phyloP scores from a whole-genome alignment of 176 grass and related monocot species.

The Cocos nucifera region DNA sequence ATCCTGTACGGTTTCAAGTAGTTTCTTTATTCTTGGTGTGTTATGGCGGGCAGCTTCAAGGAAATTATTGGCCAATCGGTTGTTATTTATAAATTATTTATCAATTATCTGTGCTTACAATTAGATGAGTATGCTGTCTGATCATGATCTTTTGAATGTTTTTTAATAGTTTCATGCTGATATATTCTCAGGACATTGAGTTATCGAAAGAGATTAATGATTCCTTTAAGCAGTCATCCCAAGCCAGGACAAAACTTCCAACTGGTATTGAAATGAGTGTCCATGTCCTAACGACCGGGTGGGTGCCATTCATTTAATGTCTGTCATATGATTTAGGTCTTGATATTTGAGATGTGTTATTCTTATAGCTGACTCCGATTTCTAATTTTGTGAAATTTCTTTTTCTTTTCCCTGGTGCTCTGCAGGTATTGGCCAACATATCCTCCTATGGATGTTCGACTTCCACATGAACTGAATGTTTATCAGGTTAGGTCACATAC shows the following conservation, averaged over 20 bases:
- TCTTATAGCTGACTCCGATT: too few relatives aligned
- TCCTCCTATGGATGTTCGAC: slow-evolving; percentile 94
- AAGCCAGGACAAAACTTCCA: slow-evolving; percentile 94
- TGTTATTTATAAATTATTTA: too few relatives aligned
- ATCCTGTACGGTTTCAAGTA: too few relatives aligned
- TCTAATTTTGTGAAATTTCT: too few relatives aligned
- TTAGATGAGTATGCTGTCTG: too few relatives aligned
- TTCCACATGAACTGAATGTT: slow-evolving; percentile 94
- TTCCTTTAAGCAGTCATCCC: slow-evolving; percentile 98
- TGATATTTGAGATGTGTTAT: too few relatives aligned
- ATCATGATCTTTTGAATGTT: neutral
- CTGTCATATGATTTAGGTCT: too few relatives aligned
- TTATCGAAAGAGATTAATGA: slow-evolving; percentile 99
- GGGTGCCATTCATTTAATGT: neutral
- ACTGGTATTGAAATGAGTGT: slow-evolving; percentile 98
- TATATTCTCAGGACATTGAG: slow-evolving; percentile 66
- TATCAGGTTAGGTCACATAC: slow-evolving; percentile 62
- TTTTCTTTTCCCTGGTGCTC: slow-evolving; percentile 14
- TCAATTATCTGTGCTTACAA: too few relatives aligned
- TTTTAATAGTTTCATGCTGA: neutral
- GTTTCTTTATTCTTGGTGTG: too few relatives aligned
- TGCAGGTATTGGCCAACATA: slow-evolving; percentile 98
- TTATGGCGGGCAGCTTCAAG: too few relatives aligned
- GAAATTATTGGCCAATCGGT: too few relatives aligned
- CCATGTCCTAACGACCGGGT: slow-evolving; percentile 98